Percentiles rank a stretch among this genome's conserved stretches.
Evolutionary conservation across 257 asterid genomes (phyloP).

Genomic region (Paraleonurus japonicus): DNA sequence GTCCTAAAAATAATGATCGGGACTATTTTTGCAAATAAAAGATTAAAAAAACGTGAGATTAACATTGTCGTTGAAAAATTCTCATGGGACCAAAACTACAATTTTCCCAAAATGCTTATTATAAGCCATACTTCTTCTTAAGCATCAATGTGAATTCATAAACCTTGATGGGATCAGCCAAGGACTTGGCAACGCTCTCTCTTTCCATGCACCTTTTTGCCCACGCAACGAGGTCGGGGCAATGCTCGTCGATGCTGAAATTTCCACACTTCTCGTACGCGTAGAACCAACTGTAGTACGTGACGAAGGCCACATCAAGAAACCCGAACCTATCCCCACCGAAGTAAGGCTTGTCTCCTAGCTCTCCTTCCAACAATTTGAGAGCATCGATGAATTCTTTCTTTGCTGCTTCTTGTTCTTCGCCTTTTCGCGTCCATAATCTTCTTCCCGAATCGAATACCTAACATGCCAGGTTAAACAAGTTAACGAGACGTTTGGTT

Average conservation of each 20-base stretch:
- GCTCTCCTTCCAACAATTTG: slow-evolving; percentile 41
- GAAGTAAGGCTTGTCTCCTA: slow-evolving; percentile 51
- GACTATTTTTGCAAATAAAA: too few relatives aligned
- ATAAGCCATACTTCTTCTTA: slow-evolving; percentile 35
- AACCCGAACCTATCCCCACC: slow-evolving; percentile 56
- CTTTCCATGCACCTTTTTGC: slow-evolving; percentile 52
- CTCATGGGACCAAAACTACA: too few relatives aligned
- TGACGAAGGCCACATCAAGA: slow-evolving; percentile 44
- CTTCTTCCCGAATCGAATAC: slow-evolving; percentile 35
- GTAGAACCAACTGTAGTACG: slow-evolving; percentile 54
- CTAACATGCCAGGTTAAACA: not conserved
- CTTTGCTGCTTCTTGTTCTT: slow-evolving; percentile 55
- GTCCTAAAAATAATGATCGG: too few relatives aligned
- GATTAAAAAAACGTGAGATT: too few relatives aligned
- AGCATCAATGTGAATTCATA: slow-evolving; percentile 32
- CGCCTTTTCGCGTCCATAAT: slow-evolving; percentile 46
- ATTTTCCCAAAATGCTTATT: too few relatives aligned
- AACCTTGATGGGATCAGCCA: slow-evolving; percentile 42
- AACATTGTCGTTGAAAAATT: too few relatives aligned
- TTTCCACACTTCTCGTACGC: slow-evolving; percentile 45
- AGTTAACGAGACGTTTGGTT: not conserved
- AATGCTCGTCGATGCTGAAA: slow-evolving; percentile 43
- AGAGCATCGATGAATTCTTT: slow-evolving; percentile 47
- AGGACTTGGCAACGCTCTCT: slow-evolving; percentile 44
- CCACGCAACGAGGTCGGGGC: slow-evolving; percentile 56